Conservation (phyloP, 2,329 filamentous ascomycete genomes). For the Aspergillus cejpii region DNA sequence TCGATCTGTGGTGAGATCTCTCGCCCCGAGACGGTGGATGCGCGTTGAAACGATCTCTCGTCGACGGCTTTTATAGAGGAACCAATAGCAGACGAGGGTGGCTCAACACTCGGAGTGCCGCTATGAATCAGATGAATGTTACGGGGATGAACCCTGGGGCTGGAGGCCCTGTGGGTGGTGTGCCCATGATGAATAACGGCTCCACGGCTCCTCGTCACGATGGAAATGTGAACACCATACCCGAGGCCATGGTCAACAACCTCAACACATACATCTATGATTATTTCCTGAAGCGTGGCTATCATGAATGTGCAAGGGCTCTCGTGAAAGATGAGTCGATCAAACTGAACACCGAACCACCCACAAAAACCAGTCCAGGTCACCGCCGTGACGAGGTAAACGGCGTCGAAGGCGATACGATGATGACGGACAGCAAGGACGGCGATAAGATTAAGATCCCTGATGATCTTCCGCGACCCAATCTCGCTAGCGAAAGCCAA, state of each 20-base stretch:
- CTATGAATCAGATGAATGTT: constrained; percentile 54
- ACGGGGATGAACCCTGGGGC: constrained; percentile 50
- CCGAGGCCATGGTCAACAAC: constrained; percentile 36
- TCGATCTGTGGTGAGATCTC: constrained; percentile 19
- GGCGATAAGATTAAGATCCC: constrained; percentile 67
- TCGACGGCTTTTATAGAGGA: constrained; percentile 25
- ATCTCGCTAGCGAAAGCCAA: constrained; percentile 57
- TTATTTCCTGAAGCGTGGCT: constrained; percentile 74
- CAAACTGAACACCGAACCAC: constrained; percentile 51
- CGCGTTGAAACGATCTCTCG: constrained; percentile 20
- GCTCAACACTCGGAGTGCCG: constrained; percentile 30
- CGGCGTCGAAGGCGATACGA: constrained; percentile 64
- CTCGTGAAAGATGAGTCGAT: constrained; percentile 57
- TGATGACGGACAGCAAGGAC: constrained; percentile 79
- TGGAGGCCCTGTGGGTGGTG: constrained; percentile 53
- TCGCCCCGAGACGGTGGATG: constrained; percentile 29
- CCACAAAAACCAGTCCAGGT: constrained; percentile 62
- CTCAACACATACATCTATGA: constrained; percentile 64
- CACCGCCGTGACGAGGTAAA: constrained; percentile 65
- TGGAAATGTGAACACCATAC: constrained; percentile 33
- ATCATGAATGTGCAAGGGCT: constrained; percentile 74
- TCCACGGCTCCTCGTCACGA: constrained; percentile 41
- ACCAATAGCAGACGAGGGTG: constrained; percentile 30
- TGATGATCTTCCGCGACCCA: constrained; percentile 63
- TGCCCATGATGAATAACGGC: constrained; percentile 50